phyloP scores from a whole-genome alignment of 805 yeast genomes.

The Candida odintsovae region DNA sequence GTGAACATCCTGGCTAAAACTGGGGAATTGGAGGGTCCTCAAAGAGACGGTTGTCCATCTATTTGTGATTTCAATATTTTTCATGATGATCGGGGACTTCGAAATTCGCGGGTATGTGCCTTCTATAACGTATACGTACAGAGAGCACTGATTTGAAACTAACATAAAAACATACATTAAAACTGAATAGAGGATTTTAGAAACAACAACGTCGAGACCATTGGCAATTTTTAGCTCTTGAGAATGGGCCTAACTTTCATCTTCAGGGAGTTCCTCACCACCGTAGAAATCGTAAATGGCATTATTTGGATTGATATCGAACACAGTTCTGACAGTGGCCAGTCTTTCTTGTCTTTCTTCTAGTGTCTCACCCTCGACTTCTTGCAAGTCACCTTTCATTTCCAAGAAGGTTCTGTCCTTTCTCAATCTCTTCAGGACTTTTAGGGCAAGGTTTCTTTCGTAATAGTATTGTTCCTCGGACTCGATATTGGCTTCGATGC shows the following conservation, averaged over 20 bases:
- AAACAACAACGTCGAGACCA: background rate
- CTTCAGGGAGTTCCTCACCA: slow-evolving; percentile 12
- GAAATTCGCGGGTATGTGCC: background rate
- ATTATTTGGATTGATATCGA: slow-evolving; percentile 68
- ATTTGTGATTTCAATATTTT: background rate
- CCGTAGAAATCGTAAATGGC: slow-evolving; percentile 54
- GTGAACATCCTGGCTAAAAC: background rate
- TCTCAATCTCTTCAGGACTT: slow-evolving; percentile 77
- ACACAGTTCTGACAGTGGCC: slow-evolving; percentile 25
- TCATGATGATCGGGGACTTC: background rate
- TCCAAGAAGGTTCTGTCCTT: slow-evolving; percentile 80
- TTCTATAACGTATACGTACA: too few species aligned
- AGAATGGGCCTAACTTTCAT: background rate
- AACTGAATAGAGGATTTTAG: background rate
- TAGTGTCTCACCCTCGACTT: slow-evolving; percentile 18
- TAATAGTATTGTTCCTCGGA: slow-evolving; percentile 64
- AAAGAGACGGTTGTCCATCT: background rate
- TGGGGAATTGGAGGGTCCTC: background rate
- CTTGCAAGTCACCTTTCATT: slow-evolving; percentile 37
- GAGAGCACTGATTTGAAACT: background rate
- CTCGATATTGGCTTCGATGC: slow-evolving; percentile 63
- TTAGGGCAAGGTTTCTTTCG: slow-evolving; percentile 67
- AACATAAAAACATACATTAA: background rate
- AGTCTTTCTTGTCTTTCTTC: slow-evolving; percentile 22
- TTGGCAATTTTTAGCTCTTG: background rate